phyloP scores from a whole-genome alignment of 768 basidiomycete species.

The Podaxis sp. region DNA sequence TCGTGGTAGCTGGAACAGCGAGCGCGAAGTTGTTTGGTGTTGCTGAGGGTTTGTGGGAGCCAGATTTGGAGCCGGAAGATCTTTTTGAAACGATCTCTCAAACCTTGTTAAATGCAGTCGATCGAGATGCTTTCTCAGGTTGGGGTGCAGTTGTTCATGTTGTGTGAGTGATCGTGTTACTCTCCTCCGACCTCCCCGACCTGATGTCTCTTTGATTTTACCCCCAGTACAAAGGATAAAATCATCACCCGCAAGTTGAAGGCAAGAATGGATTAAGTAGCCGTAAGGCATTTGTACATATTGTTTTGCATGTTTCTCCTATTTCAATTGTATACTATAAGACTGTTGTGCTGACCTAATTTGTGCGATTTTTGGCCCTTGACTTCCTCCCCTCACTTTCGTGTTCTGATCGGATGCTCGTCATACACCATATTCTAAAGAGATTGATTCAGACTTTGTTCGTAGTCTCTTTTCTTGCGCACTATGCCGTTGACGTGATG shows the following conservation, averaged over 20 bases:
- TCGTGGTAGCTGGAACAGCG: conserved; percentile 93
- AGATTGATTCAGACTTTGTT: neutral
- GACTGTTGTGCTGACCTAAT: neutral
- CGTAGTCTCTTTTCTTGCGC: conserved; percentile 1
- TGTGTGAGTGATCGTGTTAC: conserved; percentile 55
- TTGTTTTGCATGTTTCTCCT: conserved; percentile 2
- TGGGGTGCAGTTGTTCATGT: conserved; percentile 96
- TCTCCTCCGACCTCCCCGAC: neutral
- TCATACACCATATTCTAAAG: neutral
- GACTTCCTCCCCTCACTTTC: neutral
- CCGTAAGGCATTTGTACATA: conserved; percentile 1
- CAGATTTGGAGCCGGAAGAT: conserved; percentile 92
- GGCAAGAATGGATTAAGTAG: conserved; percentile 81
- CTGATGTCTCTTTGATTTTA: conserved; percentile 1
- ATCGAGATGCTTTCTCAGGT: conserved; percentile 94
- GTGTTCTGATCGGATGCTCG: neutral
- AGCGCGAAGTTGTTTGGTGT: conserved; percentile 92
- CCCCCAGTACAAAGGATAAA: conserved; percentile 61
- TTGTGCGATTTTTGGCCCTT: neutral
- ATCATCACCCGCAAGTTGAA: conserved; percentile 84
- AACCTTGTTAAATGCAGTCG: conserved; percentile 90
- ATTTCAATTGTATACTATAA: conserved; percentile 6
- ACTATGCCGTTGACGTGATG: neutral
- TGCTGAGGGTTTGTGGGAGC: conserved; percentile 98
- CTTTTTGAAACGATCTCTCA: conserved; percentile 98